phyloP scores from a whole-genome alignment of 768 basidiomycete genomes.

The Russula olivacea region DNA sequence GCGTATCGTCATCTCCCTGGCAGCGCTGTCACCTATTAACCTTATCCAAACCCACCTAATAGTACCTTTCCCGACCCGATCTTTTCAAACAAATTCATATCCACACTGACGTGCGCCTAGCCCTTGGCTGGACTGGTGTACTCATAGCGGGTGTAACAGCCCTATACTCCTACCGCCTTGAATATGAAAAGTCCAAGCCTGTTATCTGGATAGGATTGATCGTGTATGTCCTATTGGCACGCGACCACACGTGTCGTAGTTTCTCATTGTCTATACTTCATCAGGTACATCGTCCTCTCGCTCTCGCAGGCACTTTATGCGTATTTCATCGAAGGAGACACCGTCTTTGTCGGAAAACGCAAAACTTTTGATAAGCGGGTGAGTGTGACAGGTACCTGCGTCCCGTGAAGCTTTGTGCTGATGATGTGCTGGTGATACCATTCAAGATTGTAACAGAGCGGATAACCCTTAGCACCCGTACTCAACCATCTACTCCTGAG shows the following conservation, averaged over 20 bases:
- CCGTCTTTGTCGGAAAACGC: slow-evolving; percentile 83
- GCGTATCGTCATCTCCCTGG: slow-evolving; percentile 1
- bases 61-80: slow-evolving; percentile 77
- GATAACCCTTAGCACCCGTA: slow-evolving; percentile 69
- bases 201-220: slow-evolving; percentile 74
- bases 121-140: slow-evolving; percentile 81
- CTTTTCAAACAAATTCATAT: slow-evolving; percentile 81
- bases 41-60: slow-evolving; percentile 4
- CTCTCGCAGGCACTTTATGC: slow-evolving; percentile 70
- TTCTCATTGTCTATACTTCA: slow-evolving; percentile 11
- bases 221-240: slow-evolving; percentile 45
- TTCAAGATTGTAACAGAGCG: slow-evolving; percentile 83
- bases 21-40: neutral
- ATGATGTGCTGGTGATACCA: slow-evolving; percentile 2
- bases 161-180: slow-evolving; percentile 78
- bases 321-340: slow-evolving; percentile 80
- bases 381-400: slow-evolving; percentile 28
- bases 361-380: slow-evolving; percentile 87
- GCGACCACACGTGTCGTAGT: slow-evolving; percentile 3
- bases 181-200: slow-evolving; percentile 86
- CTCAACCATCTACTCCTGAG: slow-evolving; percentile 47
- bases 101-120: slow-evolving; percentile 85
- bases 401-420: neutral
- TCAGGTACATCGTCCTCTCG: slow-evolving; percentile 72
- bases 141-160: slow-evolving; percentile 76